phyloP scores from a whole-genome alignment of 257 asterid genomes.

The Paraleonurus japonicus region DNA sequence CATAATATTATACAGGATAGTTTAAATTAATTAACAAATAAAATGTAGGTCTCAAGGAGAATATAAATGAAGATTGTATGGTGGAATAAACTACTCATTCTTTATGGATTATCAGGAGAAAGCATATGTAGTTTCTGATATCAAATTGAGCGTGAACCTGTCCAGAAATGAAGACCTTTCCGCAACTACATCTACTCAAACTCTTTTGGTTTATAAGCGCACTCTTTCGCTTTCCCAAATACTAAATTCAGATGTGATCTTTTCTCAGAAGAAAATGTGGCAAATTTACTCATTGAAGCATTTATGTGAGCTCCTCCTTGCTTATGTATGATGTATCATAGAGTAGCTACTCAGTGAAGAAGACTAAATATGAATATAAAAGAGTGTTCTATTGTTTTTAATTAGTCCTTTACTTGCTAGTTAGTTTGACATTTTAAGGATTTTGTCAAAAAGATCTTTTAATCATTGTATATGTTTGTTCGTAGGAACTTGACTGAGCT shows the following conservation, averaged over 20 bases:
- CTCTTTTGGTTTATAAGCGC: neutral
- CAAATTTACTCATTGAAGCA: neutral
- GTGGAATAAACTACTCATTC: neutral
- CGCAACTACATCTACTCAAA: neutral
- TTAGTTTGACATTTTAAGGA: neutral
- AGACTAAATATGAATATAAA: neutral
- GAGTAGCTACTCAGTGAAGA: neutral
- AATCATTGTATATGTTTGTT: conserved; percentile 23
- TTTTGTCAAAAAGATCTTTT: conserved; percentile 6
- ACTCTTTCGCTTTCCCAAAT: neutral
- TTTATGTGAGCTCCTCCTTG: neutral
- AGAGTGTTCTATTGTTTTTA: neutral
- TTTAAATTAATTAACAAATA: neutral
- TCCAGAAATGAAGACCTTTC: neutral
- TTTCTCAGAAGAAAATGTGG: neutral
- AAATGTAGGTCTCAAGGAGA: neutral
- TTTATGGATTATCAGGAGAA: neutral
- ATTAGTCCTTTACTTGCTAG: neutral
- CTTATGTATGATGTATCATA: neutral
- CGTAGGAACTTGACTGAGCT: conserved; percentile 88
- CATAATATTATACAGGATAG: neutral
- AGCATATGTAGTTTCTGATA: neutral
- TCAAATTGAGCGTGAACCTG: neutral
- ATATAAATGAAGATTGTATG: neutral
- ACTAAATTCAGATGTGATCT: neutral